Conservation (phyloP, 2,329 filamentous ascomycete species). For the Colletotrichum somersetense region DNA sequence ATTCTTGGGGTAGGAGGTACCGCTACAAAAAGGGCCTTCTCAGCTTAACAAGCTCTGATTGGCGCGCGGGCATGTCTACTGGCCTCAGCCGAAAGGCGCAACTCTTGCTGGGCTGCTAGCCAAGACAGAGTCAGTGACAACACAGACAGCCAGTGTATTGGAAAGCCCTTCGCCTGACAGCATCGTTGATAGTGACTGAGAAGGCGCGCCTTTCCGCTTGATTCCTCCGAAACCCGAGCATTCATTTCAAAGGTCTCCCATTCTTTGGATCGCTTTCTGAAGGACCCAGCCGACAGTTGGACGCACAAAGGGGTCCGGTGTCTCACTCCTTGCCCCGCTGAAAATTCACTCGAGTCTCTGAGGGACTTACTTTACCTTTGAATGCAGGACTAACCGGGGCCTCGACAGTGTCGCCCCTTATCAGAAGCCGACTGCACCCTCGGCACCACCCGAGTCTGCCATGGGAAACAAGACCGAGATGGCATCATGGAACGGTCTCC, state of each 20-base stretch:
- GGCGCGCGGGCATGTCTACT: slow-evolving; percentile 1
- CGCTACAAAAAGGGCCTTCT: background rate
- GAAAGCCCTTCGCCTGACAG: slow-evolving; percentile 26
- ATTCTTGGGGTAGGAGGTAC: background rate
- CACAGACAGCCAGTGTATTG: slow-evolving; percentile 8
- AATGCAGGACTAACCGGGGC: slow-evolving; percentile 5
- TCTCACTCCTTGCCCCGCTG: slow-evolving; percentile 31
- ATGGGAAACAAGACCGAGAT: slow-evolving; percentile 37
- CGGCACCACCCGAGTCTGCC: background rate
- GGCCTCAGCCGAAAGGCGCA: slow-evolving; percentile 17
- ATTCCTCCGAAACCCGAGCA: background rate
- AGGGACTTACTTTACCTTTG: slow-evolving; percentile 14
- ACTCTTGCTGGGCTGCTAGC: slow-evolving; percentile 1
- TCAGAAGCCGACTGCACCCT: slow-evolving; percentile 10
- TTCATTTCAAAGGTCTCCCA: background rate
- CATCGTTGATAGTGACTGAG: background rate
- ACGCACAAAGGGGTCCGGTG: slow-evolving; percentile 3
- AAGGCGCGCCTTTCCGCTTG: slow-evolving; percentile 17
- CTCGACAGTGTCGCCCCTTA: background rate
- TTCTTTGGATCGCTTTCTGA: background rate
- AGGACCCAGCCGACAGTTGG: background rate
- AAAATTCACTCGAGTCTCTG: slow-evolving; percentile 22
- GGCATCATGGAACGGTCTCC: slow-evolving; percentile 42
- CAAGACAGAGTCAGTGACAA: slow-evolving; percentile 3
- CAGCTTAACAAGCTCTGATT: slow-evolving; percentile 14